A percentile compares a stretch with the other conserved stretches of the same genome.
These are phyloP conservation scores for Hortiboletus flavorubellus DNA, from an alignment of 768 basidiomycete species.

Conservation along the genomic window DNA sequence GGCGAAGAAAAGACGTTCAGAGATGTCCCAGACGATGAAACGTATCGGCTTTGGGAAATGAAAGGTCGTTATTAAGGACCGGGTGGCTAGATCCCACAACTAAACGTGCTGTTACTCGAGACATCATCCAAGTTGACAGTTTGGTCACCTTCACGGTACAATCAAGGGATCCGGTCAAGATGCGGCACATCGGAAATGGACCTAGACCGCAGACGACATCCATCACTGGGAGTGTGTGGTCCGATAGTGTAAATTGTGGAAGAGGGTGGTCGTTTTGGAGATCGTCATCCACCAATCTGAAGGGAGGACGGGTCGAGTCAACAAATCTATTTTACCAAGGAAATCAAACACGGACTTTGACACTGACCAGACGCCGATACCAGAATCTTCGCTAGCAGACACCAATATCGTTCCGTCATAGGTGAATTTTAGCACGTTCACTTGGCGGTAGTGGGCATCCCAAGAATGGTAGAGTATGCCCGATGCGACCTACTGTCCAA, in stretches of 20 bases:
- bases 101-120: constrained; percentile 28
- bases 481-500: constrained; percentile 67
- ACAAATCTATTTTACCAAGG: constrained; percentile 4
- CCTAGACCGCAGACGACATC: constrained; percentile 81
- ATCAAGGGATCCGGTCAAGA: constrained; percentile 81
- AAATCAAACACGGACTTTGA: constrained; percentile 57
- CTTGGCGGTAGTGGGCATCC: constrained; percentile 93
- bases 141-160: constrained; percentile 81
- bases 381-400: constrained; percentile 89
- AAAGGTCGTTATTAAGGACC: constrained; percentile 80
- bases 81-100: constrained; percentile 81
- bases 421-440: constrained; percentile 81
- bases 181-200: constrained; percentile 68
- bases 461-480: constrained; percentile 89
- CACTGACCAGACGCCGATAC: constrained; percentile 85
- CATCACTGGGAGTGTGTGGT: constrained; percentile 90
- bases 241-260: constrained; percentile 77
- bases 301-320: constrained; percentile 4
- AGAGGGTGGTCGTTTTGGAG: constrained; percentile 70
- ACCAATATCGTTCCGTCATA: constrained; percentile 75
- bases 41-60: constrained; percentile 77
- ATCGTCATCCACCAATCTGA: constrained; percentile 73
- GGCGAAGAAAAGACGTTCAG: constrained; percentile 87
- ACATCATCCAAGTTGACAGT: constrained; percentile 11
- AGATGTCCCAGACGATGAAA: constrained; percentile 71